These are phyloP conservation scores for Didymella exigua DNA, from an alignment of 2,329 filamentous ascomycete species.

Conservation along the genomic window DNA sequence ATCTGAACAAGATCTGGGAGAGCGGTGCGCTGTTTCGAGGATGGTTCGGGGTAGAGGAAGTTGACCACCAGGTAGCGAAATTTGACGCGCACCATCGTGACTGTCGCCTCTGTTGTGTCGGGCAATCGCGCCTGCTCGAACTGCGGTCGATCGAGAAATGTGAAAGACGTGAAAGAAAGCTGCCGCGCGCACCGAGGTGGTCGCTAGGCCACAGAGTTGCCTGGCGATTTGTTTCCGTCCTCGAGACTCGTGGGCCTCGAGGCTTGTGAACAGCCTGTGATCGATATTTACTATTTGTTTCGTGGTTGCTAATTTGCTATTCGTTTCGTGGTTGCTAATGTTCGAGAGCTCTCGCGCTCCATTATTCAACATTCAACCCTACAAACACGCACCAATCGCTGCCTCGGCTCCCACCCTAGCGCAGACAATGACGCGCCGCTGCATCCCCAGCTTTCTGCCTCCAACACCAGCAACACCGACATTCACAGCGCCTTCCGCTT, in stretches of 20 bases:
- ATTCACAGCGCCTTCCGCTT: background rate
- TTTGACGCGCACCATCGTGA: slow-evolving; percentile 88
- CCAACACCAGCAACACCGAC: slow-evolving; percentile 18
- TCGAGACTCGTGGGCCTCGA: background rate
- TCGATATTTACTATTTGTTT: background rate
- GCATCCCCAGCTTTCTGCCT: slow-evolving; percentile 31
- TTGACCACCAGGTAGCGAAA: slow-evolving; percentile 95
- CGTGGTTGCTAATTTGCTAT: background rate
- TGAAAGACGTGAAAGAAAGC: slow-evolving; percentile 1
- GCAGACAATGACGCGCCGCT: slow-evolving; percentile 34
- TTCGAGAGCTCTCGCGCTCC: background rate
- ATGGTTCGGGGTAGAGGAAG: slow-evolving; percentile 78
- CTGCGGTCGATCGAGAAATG: background rate
- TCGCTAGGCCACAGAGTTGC: background rate
- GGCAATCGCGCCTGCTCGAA: background rate
- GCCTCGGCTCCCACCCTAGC: slow-evolving; percentile 12
- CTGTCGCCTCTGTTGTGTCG: background rate
- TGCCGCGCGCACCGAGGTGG: background rate
- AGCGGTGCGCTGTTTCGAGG: slow-evolving; percentile 40
- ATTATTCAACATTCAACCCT: slow-evolving; percentile 13
- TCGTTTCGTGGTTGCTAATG: background rate
- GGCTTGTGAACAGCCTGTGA: background rate
- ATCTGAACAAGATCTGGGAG: slow-evolving; percentile 71
- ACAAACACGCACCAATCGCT: slow-evolving; percentile 7
- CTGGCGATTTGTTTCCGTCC: background rate